Evolutionary conservation across 495 filamentous ascomycete species (phyloP), one percentile per base, ranked within the genome.

Genomic region (Glarea lozoyensis): DNA sequence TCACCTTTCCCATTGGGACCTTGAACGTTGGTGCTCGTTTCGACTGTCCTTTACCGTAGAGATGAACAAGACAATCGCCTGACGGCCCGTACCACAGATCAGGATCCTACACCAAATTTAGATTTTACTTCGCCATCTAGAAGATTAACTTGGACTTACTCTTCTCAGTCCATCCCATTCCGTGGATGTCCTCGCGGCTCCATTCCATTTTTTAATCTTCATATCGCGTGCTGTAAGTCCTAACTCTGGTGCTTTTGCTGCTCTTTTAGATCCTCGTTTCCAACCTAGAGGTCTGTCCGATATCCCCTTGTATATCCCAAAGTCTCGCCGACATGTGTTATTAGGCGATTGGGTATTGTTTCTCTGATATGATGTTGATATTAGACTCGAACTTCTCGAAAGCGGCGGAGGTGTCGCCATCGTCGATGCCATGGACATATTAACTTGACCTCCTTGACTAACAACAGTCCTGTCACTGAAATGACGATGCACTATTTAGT

Each of bases 81-180:
- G 74, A 58, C 0, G 66, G 61, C 57, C 64, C n/a, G n/a, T n/a
- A 67, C 78, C 77, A 85, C 11, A 85, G 64, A 42, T 84, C 78
- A 11, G 71, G 60, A 54, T 85, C 81, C 70, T 74, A 19, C 21
- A 17, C 1, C 9, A 18, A 46, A 20, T 29, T 6, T 44, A 40
- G 10, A 10, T 29, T 24, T 1, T 23, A 4, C 16, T 27, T 17
- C 25, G 0, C 21, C 22, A 18, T 27, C 32, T n/a, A 39, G 31
- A 15, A 13, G 11, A 13, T 7, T 23, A 21, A 6, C 18, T 4
- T 13, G 54, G n/a, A n/a, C 67, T 50, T 59, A 78, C 76, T 50
- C 60, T 68, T 53, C 65, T 58, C 16, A 79, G 50, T 20, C 60
- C 64, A 52, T 80, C 70, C 76, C 76, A 80, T 19, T 60, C 53